Evolutionary conservation across 768 basidiomycete species (phyloP), one percentile per base, ranked within the genome.

Genomic region (Peribolospora kevripleyi): DNA sequence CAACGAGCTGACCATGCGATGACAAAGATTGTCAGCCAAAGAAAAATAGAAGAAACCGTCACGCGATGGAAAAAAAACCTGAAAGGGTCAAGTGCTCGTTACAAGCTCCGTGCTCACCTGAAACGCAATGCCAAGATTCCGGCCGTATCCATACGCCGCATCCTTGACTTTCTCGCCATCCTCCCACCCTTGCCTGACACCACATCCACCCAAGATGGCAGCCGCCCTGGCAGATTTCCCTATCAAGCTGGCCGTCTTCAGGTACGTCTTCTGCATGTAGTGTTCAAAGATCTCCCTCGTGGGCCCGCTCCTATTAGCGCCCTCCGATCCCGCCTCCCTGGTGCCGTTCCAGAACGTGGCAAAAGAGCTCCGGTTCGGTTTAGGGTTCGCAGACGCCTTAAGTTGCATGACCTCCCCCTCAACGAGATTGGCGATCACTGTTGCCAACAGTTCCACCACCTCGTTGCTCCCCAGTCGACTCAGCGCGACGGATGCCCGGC

Each of bases 81-180:
- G 7, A 37, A 48, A 7, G 40, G 46, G 47, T 10, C 38, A 38
- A 52, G 51, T 42, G 47, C 41, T 3, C 42, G 40, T n/a, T 8
- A n/a, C 3, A 42, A 51, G 53, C 14, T 43, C n/a, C 46, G 43
- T 7, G 67, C 72, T 54, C 59, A 87, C 87, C 76, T 93, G 90
- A 70, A 95, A 93, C n/a, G 88, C 85, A 58, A 90, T 82, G 3
- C 88, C 87, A 13, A 91, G 63, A 68, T 90, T 86, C 54, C 84
- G 74, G 1, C 86, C 87, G 67, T 85, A 93, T 5, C 78, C 80
- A 69, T 91, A 93, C 10, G 88, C 87, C 5, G 79, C 74, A 66
- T 91, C 87, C 67, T 84, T 86, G 73, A 84, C 80, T 7, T 79
- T 63, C 61, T 87, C 83, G n/a, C 77, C 79, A 62, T 80, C 76